Percentiles rank a stretch among this genome's conserved stretches.
Evolutionary conservation across 169 alveolate genomes (phyloP).

Genomic region (Cryptosporidium sp.): DNA sequence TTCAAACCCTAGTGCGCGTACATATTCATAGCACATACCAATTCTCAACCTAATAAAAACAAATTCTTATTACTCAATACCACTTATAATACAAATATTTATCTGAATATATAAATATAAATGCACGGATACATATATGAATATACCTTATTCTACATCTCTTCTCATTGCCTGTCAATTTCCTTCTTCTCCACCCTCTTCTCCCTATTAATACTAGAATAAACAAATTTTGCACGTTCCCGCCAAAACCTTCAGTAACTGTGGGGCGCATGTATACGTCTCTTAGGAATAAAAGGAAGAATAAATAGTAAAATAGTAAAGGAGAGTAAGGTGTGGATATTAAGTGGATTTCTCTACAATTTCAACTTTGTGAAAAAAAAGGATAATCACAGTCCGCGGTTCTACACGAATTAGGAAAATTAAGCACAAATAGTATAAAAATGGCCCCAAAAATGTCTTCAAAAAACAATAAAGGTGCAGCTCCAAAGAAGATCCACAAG

Average conservation of each 20-base stretch:
- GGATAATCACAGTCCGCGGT: conserved; percentile 76
- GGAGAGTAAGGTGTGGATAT: conserved; percentile 55
- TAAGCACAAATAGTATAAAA: conserved; percentile 36
- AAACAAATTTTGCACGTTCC: background rate
- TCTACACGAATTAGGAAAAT: conserved; percentile 40
- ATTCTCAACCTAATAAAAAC: no score
- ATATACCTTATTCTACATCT: no score
- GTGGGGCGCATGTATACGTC: conserved; percentile 66
- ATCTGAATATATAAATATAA: no score
- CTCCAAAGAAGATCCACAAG: conserved; percentile 71
- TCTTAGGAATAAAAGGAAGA: conserved; percentile 17
- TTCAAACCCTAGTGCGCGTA: no score
- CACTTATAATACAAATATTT: no score
- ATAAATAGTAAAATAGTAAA: background rate
- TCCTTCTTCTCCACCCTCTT: background rate
- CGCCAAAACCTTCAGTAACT: conserved; percentile 3
- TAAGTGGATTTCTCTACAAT: conserved; percentile 75
- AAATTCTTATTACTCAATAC: no score
- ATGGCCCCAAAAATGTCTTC: conserved; percentile 75
- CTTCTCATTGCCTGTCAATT: background rate
- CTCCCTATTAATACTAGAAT: background rate
- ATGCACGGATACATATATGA: no score
- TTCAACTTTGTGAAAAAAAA: conserved; percentile 11
- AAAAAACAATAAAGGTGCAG: conserved; percentile 45
- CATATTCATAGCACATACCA: no score